Conservation (phyloP, 805 yeast species). For the Saccharomyces eubayanus region DNA sequence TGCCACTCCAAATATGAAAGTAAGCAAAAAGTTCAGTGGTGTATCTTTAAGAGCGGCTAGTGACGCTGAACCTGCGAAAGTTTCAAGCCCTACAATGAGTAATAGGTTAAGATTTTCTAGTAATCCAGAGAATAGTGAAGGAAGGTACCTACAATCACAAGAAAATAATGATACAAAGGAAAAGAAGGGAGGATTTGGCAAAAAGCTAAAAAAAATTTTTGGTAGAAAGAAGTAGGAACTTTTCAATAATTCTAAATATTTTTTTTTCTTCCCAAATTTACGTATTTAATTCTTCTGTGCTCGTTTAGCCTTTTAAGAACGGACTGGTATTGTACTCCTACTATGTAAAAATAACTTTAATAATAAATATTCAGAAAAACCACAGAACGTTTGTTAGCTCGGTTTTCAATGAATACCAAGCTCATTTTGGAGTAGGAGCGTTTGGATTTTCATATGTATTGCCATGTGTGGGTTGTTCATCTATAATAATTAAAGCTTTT, state of each 20-base stretch:
- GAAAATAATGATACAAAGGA: constrained; percentile 10
- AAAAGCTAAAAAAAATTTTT: constrained; percentile 35
- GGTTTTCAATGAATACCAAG: too few species aligned
- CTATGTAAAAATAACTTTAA: neutral
- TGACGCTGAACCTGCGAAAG: constrained; percentile 7
- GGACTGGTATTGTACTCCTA: neutral
- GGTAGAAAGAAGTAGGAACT: constrained; percentile 27
- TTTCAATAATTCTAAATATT: neutral
- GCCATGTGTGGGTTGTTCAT: neutral
- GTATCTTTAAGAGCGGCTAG: constrained; percentile 20
- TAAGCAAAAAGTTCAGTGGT: constrained; percentile 16
- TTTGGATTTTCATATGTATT: neutral
- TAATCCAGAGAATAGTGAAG: constrained; percentile 14
- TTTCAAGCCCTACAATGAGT: constrained; percentile 1
- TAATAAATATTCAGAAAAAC: neutral
- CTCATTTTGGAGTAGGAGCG: neutral
- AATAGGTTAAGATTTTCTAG: constrained; percentile 23
- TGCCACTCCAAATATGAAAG: constrained; percentile 8
- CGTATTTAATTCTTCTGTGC: neutral
- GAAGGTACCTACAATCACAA: neutral
- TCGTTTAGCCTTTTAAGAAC: neutral
- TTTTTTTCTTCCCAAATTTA: neutral
- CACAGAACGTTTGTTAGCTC: neutral
- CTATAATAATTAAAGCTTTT: neutral
- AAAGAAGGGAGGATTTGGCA: constrained; percentile 30